These are phyloP conservation scores for Leavenworthia alabamica DNA, from an alignment of 345 rosid species.

Conservation along the genomic window DNA sequence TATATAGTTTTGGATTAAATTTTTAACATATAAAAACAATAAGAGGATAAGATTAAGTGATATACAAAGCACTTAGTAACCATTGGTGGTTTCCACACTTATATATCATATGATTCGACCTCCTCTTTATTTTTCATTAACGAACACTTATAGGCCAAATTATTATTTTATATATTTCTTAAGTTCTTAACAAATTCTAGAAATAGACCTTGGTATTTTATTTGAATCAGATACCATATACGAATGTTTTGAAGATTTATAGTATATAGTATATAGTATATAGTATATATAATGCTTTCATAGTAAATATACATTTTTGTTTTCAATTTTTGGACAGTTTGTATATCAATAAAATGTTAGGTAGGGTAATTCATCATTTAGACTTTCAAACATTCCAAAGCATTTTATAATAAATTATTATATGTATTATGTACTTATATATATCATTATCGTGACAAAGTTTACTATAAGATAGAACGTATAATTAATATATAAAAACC, in stretches of 20 bases:
- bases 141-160: neutral
- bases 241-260: neutral
- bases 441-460: neutral
- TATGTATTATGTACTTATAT: too few species aligned
- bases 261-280: too few species aligned
- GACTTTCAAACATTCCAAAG: neutral
- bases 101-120: slow-evolving; percentile 26
- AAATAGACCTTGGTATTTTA: neutral
- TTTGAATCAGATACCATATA: neutral
- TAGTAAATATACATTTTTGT: neutral
- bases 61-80: slow-evolving; percentile 22
- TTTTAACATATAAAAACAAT: neutral
- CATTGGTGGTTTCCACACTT: slow-evolving; percentile 23
- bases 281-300: neutral
- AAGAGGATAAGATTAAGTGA: slow-evolving; percentile 23
- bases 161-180: neutral
- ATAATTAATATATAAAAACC: neutral
- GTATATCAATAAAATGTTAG: neutral
- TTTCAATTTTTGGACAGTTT: neutral
- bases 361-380: neutral
- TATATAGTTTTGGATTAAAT: neutral
- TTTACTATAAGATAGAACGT: neutral
- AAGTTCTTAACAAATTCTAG: neutral
- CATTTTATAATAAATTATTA: neutral
- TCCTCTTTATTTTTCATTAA: neutral